Evolutionary conservation across 352 stramenopile species (phyloP).

Genomic region (Lagenidium giganteum): DNA sequence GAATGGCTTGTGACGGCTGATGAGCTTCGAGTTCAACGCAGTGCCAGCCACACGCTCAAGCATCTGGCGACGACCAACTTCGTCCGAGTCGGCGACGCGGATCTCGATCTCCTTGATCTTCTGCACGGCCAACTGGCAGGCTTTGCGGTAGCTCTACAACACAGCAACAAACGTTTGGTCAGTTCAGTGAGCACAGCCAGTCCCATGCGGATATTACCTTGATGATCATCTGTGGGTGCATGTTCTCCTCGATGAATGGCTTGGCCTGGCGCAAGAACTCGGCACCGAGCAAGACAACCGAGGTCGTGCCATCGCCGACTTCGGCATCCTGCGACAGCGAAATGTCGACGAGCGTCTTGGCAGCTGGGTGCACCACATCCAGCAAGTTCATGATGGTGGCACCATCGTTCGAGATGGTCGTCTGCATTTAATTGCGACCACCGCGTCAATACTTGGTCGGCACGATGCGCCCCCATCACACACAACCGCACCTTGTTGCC

Average conservation of each 20-base stretch:
- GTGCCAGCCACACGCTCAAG: conserved; percentile 93
- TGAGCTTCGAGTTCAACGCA: conserved; percentile 99
- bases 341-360: conserved; percentile 99
- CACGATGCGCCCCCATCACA: not conserved
- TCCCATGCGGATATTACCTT: conserved; percentile 37
- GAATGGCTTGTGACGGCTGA: conserved; percentile 95
- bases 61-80: conserved; percentile 79
- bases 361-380: conserved; percentile 98
- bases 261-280: conserved; percentile 98
- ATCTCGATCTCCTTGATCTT: conserved; percentile 85
- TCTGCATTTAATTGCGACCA: conserved; percentile 34
- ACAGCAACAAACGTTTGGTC: conserved; percentile 3
- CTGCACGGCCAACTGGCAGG: conserved; percentile 74
- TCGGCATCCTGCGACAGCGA: conserved; percentile 89
- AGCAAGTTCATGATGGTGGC: conserved; percentile 98
- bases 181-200: too few species aligned
- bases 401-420: conserved; percentile 99
- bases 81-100: conserved; percentile 74
- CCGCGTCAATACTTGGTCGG: too few species aligned
- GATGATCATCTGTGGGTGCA: conserved; percentile 91
- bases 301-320: conserved; percentile 94
- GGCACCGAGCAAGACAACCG: conserved; percentile 95
- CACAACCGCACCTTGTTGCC: conserved; percentile 45
- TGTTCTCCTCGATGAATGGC: conserved; percentile 97
- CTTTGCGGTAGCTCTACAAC: conserved; percentile 75